A percentile compares a stretch with the other conserved stretches of the same genome.
These are phyloP conservation scores for Saccharum officinarum DNA, from an alignment of 176 grass and related monocot species.

Conservation along the genomic window DNA sequence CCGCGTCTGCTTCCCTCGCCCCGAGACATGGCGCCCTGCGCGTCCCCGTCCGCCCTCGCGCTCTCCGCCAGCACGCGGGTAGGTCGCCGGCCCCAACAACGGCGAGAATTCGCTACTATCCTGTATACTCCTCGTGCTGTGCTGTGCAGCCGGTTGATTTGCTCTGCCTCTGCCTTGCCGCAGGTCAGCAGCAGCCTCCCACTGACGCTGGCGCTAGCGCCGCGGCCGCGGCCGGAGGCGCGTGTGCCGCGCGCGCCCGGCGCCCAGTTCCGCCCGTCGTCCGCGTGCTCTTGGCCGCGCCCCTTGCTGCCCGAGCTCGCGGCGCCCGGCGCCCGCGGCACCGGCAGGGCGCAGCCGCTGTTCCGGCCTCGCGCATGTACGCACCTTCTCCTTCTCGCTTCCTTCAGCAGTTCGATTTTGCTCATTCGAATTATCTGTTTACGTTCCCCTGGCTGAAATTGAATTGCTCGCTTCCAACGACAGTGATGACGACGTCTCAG, in stretches of 20 bases:
- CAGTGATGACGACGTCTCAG: constrained; percentile 76
- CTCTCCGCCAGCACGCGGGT: constrained; percentile 28
- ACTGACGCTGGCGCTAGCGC: background rate
- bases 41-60: constrained; percentile 17
- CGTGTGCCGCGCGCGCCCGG: background rate
- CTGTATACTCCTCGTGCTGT: background rate
- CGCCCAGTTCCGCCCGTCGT: background rate
- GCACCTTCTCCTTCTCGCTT: background rate
- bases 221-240: constrained; percentile 5
- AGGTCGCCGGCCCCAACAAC: background rate
- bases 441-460: background rate
- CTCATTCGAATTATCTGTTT: background rate
- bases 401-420: background rate
- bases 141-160: background rate
- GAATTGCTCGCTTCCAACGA: background rate
- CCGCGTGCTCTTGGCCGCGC: constrained; percentile 5
- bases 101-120: background rate
- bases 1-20: background rate
- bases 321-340: background rate
- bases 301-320: constrained; percentile 29
- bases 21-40: constrained; percentile 34
- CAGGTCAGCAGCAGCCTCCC: background rate
- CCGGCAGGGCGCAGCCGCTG: constrained; percentile 30
- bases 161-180: background rate
- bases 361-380: constrained; percentile 45